Evolutionary conservation across 169 alveolate species (phyloP).

Genomic region (Plasmodium billcollinsi): DNA sequence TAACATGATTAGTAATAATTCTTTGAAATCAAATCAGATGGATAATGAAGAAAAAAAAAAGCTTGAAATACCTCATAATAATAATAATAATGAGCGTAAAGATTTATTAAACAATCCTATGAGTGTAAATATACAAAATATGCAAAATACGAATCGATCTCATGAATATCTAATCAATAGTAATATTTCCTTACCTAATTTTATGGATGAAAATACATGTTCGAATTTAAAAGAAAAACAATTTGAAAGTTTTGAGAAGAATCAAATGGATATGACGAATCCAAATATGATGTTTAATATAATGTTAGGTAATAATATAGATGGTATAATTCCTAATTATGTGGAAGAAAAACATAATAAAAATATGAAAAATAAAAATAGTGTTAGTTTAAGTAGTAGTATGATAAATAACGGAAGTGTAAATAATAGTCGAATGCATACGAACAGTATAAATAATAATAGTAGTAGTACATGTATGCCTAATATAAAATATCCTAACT

Average conservation of each 20-base stretch:
- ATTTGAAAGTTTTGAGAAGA: conserved; percentile 6
- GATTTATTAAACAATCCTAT: conserved; percentile 14
- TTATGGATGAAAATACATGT: conserved; percentile 4
- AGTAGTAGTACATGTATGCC: not conserved
- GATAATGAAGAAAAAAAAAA: conserved; percentile 14
- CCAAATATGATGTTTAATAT: conserved; percentile 1
- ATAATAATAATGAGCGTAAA: conserved; percentile 10
- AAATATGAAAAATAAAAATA: not conserved
- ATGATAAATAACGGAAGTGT: not conserved
- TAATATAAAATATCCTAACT: conserved; percentile 8
- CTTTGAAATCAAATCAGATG: too few species aligned
- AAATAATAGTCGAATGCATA: not conserved
- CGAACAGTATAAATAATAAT: not conserved
- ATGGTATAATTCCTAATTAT: not conserved
- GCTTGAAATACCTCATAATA: not conserved
- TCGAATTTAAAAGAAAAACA: not conserved
- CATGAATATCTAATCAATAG: conserved; percentile 9
- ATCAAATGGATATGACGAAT: conserved; percentile 4
- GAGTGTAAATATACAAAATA: not conserved
- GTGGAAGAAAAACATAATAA: not conserved
- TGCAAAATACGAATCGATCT: conserved; percentile 2
- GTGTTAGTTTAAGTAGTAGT: not conserved
- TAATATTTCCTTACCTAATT: conserved; percentile 6
- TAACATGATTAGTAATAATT: not conserved
- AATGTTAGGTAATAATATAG: not conserved